A percentile compares a stretch with the other conserved stretches of the same genome.
Evolutionary conservation across 805 yeast genomes (phyloP).

Genomic region (Kuraishia capsulata): DNA sequence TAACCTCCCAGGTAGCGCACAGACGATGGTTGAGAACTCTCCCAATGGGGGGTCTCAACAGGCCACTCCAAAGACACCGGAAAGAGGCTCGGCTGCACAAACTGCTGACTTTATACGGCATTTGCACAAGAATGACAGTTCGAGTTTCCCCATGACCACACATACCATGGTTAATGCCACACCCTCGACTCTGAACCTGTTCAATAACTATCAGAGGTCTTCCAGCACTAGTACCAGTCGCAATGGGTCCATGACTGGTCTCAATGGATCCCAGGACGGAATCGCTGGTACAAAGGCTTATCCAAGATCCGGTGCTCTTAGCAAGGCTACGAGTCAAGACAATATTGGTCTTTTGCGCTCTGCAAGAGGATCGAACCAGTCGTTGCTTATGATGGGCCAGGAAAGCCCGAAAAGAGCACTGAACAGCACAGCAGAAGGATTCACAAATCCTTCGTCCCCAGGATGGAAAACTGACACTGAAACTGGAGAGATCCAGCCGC

Average conservation of each 20-base stretch:
- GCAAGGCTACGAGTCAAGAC: too few species aligned
- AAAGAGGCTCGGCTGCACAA: not conserved
- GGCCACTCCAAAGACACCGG: constrained; percentile 2
- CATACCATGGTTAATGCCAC: constrained; percentile 14
- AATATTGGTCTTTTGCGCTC: too few species aligned
- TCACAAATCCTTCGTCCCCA: too few species aligned
- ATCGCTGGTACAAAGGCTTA: not conserved
- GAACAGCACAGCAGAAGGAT: too few species aligned
- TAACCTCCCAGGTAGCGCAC: too few species aligned
- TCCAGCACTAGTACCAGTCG: constrained; percentile 1
- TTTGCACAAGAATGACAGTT: constrained; percentile 20
- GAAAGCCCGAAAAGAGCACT: too few species aligned
- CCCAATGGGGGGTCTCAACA: constrained; percentile 1
- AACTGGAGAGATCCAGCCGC: too few species aligned
- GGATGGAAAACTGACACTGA: too few species aligned
- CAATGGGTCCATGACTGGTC: constrained; percentile 1
- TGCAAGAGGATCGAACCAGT: too few species aligned
- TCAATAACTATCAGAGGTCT: constrained; percentile 11
- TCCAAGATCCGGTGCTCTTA: not conserved
- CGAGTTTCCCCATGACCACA: constrained; percentile 21
- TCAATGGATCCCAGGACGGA: not conserved
- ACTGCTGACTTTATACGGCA: constrained; percentile 15
- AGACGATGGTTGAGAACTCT: not conserved
- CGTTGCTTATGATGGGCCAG: too few species aligned
- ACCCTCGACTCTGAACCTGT: constrained; percentile 17